Percentiles rank a stretch among this genome's conserved stretches.
Conservation (phyloP, 768 basidiomycete genomes). For the Lactarius akahatsu region DNA sequence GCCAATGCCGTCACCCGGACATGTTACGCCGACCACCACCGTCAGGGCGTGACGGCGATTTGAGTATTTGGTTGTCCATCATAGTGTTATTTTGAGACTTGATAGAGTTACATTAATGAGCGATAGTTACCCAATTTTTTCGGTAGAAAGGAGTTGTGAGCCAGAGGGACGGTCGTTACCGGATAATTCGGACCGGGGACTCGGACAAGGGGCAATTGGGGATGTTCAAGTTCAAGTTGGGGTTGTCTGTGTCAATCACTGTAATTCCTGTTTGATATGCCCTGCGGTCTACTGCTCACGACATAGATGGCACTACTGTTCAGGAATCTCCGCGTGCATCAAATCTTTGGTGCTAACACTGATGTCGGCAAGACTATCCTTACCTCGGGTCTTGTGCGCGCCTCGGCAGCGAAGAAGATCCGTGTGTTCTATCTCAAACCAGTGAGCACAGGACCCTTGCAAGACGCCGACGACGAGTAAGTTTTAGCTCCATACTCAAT, state of each 20-base stretch:
- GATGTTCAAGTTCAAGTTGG: neutral
- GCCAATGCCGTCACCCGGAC: neutral
- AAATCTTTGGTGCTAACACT: conserved; percentile 95
- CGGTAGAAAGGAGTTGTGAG: neutral
- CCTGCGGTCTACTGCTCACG: neutral
- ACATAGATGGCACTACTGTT: conserved; percentile 75
- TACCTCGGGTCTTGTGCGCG: conserved; percentile 78
- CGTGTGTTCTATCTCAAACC: conserved; percentile 80
- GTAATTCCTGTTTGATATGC: conserved; percentile 1
- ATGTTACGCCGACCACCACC: neutral
- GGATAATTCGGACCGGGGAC: conserved; percentile 2
- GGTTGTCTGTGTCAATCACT: neutral
- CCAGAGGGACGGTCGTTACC: neutral
- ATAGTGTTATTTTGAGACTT: neutral
- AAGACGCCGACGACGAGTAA: conserved; percentile 84
- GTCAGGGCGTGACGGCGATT: conserved; percentile 10
- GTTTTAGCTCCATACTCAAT: neutral
- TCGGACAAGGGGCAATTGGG: neutral
- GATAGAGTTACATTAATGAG: conserved; percentile 4
- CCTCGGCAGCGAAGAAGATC: conserved; percentile 58
- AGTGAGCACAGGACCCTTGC: conserved; percentile 79
- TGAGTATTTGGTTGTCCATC: neutral
- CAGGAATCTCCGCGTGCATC: conserved; percentile 81
- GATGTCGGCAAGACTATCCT: conserved; percentile 95
- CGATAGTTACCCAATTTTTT: neutral